Percentiles rank a stretch among this genome's conserved stretches.
phyloP scores from a whole-genome alignment of 2,329 filamentous ascomycete species.

The Whalleya microplaca region DNA sequence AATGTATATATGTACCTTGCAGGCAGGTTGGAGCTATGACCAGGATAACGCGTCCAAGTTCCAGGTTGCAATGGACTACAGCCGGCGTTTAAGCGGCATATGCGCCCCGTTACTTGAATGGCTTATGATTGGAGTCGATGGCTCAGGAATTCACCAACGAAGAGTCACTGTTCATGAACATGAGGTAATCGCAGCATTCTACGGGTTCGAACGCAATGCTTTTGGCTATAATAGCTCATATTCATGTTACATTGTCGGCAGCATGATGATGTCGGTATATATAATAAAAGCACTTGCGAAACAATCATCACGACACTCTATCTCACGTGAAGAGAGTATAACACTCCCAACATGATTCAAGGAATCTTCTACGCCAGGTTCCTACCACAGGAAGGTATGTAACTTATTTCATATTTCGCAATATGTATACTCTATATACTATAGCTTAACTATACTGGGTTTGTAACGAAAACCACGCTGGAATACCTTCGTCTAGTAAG shows the following conservation, averaged over 20 bases:
- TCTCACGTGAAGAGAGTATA: slow-evolving; percentile 1
- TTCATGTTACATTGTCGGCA: neutral
- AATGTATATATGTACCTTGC: too few relatives aligned
- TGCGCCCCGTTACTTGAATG: neutral
- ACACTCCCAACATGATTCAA: slow-evolving; percentile 59
- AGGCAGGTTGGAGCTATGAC: neutral
- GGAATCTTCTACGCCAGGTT: slow-evolving; percentile 74
- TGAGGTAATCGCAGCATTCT: slow-evolving; percentile 3
- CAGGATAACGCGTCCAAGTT: slow-evolving; percentile 1
- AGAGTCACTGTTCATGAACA: neutral
- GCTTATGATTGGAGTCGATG: neutral
- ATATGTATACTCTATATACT: neutral
- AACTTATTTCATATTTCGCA: neutral
- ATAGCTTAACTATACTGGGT: neutral
- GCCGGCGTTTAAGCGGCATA: slow-evolving; percentile 18
- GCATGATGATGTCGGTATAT: neutral
- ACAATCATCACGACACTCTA: neutral
- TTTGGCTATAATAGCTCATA: neutral
- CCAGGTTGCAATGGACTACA: neutral
- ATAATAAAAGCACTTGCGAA: neutral
- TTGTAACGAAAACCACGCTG: neutral
- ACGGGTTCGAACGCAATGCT: neutral
- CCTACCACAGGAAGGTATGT: slow-evolving; percentile 64
- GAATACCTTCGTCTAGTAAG: neutral
- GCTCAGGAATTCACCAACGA: slow-evolving; percentile 2